These are phyloP conservation scores for Xylariaceae sp. DNA, from an alignment of 2,329 filamentous ascomycete genomes.

Conservation along the genomic window DNA sequence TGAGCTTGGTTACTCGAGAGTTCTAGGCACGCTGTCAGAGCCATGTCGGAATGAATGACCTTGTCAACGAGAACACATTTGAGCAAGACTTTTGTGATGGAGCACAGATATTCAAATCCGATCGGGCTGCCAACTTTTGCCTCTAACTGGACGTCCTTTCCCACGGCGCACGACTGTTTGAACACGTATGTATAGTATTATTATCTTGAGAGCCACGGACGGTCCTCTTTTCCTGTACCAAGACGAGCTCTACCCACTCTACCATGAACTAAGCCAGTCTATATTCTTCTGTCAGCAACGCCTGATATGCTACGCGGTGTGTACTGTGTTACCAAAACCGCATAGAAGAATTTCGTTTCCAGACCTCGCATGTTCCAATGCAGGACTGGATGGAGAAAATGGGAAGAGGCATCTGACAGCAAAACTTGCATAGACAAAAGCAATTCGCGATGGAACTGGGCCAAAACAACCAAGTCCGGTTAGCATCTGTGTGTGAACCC, in stretches of 20 bases:
- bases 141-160: neutral
- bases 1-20: neutral
- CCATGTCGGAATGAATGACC: no score
- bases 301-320: slow-evolving; percentile 5
- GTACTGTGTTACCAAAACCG: slow-evolving; percentile 6
- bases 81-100: neutral
- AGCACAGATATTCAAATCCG: neutral
- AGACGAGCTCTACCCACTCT: slow-evolving; percentile 1
- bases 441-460: neutral
- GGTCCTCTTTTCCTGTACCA: neutral
- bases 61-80: neutral
- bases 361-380: neutral
- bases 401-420: neutral
- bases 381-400: slow-evolving; percentile 1
- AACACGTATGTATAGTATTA: neutral
- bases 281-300: neutral
- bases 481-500: slow-evolving; percentile 1
- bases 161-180: neutral
- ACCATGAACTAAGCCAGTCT: neutral
- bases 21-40: neutral
- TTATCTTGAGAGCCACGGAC: neutral
- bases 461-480: neutral
- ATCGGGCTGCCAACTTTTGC: neutral
- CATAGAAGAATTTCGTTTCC: slow-evolving; percentile 1
- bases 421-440: slow-evolving; percentile 5